Evolutionary conservation across 1,139 yeast genomes (phyloP).

Genomic region (Candida sojae): DNA sequence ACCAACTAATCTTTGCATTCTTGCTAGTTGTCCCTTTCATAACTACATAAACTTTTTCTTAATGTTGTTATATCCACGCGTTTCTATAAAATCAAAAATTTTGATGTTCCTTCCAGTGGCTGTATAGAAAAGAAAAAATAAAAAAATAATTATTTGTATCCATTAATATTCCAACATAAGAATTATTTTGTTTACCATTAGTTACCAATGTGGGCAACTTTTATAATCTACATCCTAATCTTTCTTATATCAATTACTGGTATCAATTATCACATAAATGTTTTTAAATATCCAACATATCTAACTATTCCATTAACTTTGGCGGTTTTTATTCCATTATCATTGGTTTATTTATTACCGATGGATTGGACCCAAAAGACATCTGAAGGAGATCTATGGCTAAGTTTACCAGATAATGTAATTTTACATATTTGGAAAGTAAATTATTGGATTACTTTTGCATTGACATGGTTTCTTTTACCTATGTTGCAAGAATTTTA

Average conservation of each 20-base stretch:
- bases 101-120: no score
- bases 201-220: conserved; percentile 31
- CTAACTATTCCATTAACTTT: conserved; percentile 35
- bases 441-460: conserved; percentile 79
- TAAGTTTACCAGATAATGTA: conserved; percentile 39
- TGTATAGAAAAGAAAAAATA: no score
- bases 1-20: no score
- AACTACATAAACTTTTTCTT: no score
- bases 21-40: no score
- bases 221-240: conserved; percentile 29
- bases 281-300: conserved; percentile 37
- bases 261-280: conserved; percentile 37
- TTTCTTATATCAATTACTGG: conserved; percentile 35
- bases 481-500: conserved; percentile 76
- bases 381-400: conserved; percentile 20
- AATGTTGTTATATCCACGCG: no score
- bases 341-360: conserved; percentile 43
- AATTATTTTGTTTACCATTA: no score
- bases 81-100: no score
- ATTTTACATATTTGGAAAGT: conserved; percentile 66
- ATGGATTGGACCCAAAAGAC: conserved; percentile 40
- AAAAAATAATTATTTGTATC: no score
- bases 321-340: conserved; percentile 46
- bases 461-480: conserved; percentile 70
- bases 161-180: no score